Conservation (phyloP, 176 grass and related monocot species). For the Phoenix roebelenii region DNA sequence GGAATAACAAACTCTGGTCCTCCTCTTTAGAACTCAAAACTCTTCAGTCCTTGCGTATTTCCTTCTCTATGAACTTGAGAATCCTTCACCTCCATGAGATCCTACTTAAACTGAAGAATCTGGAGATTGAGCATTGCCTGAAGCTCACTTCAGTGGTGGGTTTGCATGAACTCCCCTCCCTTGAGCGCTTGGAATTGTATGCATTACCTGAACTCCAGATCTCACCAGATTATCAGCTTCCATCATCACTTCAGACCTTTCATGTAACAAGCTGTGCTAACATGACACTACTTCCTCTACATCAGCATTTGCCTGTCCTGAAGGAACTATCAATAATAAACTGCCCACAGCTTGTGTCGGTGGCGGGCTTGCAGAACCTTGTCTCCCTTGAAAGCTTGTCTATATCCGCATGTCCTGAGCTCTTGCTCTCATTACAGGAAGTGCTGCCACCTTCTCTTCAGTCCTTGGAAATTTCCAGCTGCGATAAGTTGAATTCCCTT, state of each 20-base stretch:
- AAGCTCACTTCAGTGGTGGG: no score
- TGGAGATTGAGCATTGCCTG: no score
- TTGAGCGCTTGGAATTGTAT: neutral
- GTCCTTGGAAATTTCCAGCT: neutral
- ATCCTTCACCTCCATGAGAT: neutral
- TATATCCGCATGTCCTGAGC: neutral
- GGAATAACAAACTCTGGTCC: neutral
- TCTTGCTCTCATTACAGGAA: neutral
- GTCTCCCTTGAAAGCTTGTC: neutral
- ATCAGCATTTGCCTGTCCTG: neutral
- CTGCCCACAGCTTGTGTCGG: neutral
- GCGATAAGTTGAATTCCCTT: neutral
- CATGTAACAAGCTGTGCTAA: neutral
- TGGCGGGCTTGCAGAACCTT: neutral
- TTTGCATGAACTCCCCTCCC: no score
- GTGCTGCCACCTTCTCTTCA: neutral
- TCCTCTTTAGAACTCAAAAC: neutral
- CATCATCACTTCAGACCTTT: neutral
- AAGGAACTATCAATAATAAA: neutral
- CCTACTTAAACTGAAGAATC: no score
- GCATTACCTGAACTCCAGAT: neutral
- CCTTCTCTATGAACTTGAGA: neutral
- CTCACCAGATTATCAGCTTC: constrained; percentile 2
- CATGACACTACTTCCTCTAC: neutral
- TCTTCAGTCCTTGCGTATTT: neutral